Evolutionary conservation across 2,329 filamentous ascomycete genomes (phyloP), one percentile per base, ranked within the genome.

Genomic region (Cordyceps pruinosa): DNA sequence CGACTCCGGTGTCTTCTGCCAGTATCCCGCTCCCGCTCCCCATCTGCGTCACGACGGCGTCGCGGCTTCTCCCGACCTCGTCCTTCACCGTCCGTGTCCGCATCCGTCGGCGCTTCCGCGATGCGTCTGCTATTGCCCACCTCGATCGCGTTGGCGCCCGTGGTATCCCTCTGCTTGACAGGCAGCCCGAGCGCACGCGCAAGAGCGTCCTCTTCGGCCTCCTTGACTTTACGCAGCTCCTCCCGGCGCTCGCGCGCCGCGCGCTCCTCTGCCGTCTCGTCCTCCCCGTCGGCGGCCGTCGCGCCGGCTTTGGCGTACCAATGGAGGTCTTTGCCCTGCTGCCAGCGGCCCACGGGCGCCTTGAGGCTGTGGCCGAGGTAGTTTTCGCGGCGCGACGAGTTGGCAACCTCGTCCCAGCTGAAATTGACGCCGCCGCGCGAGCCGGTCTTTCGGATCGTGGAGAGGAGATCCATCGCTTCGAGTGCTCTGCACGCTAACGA

Each of bases 401-500:
- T 85, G 70, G 93, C 87, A 68, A 99, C 93, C 64, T 97, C 91
- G 63, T 93, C 89, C 94, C 94, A 97, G 74, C 87, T 92, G 77
- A 99, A 99, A 72, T 97, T 91, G 72, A 88, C 88, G 69, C 94
- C 94, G 67, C 94, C 94, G 63, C 94, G 87, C 66, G 90, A 94
- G 71, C 96, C 93, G 19, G 80, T 76, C 75, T 99, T 97, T 68
- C 92, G 90, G 61, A 99, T 88, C 42, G 89, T 90, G 59, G 92
- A 89, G 56, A 97, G 84, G 56, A 99, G 83, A 80, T 99, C 94
- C 94, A 99, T 97, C 57, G 59, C 57, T 50, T 26, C 26, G 49
- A 5, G n/a, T n/a, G n/a, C n/a, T n/a, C n/a, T n/a, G n/a, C n/a
- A n/a, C n/a, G n/a, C n/a, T n/a, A n/a, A n/a, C n/a, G n/a, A n/a